Conservation (phyloP, 148 eudicot species). For the Rhododendron simsii region DNA sequence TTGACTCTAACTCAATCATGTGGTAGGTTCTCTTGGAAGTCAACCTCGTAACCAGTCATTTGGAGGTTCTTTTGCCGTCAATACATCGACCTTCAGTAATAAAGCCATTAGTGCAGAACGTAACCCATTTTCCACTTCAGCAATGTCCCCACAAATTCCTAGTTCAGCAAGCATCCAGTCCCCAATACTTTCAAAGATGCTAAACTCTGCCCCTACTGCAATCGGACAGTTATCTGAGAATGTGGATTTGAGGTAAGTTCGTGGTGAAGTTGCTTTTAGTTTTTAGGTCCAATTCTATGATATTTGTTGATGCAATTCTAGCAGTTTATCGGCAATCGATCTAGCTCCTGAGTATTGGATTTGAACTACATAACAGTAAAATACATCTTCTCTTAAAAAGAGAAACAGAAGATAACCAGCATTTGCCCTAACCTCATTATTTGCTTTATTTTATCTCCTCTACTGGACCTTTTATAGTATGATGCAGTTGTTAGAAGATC, state of each 20-base stretch:
- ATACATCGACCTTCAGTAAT: slow-evolving; percentile 28
- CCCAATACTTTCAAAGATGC: slow-evolving; percentile 23
- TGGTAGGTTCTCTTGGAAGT: slow-evolving; percentile 41
- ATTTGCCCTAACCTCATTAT: neutral
- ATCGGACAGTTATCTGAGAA: slow-evolving; percentile 20
- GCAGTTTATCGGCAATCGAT: neutral
- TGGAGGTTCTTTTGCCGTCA: slow-evolving; percentile 35
- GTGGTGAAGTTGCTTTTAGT: neutral
- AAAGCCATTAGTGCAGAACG: slow-evolving; percentile 23
- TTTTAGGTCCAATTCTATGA: neutral
- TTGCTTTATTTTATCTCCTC: neutral
- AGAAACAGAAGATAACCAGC: neutral
- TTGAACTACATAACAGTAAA: neutral
- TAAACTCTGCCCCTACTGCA: slow-evolving; percentile 19
- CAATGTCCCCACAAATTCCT: slow-evolving; percentile 36
- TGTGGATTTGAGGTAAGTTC: slow-evolving; percentile 29
- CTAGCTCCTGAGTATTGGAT: neutral
- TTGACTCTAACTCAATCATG: slow-evolving; percentile 1
- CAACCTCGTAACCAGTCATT: slow-evolving; percentile 35
- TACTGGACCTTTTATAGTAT: neutral
- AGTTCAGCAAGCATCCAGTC: slow-evolving; percentile 32
- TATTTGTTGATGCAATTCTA: neutral
- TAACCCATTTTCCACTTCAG: slow-evolving; percentile 24
- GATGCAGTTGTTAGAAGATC: neutral
- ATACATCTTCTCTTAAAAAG: neutral